A percentile compares a stretch with the other conserved stretches of the same genome.
Evolutionary conservation across 2,329 filamentous ascomycete species (phyloP).

Genomic region (Ophiocordyceps sinensis): DNA sequence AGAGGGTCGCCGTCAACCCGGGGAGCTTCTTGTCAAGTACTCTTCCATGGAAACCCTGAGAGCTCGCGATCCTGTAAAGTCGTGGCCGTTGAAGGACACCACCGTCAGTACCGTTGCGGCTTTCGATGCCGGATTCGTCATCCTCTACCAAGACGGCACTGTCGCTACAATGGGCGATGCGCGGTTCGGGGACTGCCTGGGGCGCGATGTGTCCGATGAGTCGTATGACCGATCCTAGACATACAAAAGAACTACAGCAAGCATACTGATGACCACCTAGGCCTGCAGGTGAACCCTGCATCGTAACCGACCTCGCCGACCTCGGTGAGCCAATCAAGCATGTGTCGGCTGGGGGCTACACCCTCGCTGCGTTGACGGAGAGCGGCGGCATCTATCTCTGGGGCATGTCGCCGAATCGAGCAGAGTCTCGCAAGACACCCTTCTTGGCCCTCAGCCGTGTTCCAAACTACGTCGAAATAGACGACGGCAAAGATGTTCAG

Average conservation of each 20-base stretch:
- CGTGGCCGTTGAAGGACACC: constrained; percentile 9
- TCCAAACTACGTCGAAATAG: constrained; percentile 31
- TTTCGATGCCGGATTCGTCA: constrained; percentile 34
- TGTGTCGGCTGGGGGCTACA: constrained; percentile 41
- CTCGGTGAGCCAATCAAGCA: constrained; percentile 37
- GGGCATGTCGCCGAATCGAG: constrained; percentile 25
- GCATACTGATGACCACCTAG: constrained; percentile 12
- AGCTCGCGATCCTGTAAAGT: constrained; percentile 1
- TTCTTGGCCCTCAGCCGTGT: constrained; percentile 14
- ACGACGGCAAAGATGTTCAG: constrained; percentile 33
- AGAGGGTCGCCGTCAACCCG: neutral
- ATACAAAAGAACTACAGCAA: neutral
- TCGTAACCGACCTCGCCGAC: constrained; percentile 33
- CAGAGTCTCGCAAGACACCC: constrained; percentile 15
- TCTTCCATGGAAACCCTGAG: constrained; percentile 9
- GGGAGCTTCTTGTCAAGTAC: constrained; percentile 8
- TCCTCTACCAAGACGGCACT: constrained; percentile 26
- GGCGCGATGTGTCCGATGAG: constrained; percentile 27
- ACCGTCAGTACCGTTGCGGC: constrained; percentile 26
- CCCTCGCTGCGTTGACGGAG: constrained; percentile 40
- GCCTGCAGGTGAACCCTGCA: constrained; percentile 29
- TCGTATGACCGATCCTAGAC: constrained; percentile 13
- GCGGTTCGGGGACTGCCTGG: constrained; percentile 42
- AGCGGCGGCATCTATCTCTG: constrained; percentile 47
- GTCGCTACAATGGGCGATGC: constrained; percentile 43